Evolutionary conservation across 2,329 filamentous ascomycete species (phyloP).

Genomic region (Pestalotiopsis sp.): DNA sequence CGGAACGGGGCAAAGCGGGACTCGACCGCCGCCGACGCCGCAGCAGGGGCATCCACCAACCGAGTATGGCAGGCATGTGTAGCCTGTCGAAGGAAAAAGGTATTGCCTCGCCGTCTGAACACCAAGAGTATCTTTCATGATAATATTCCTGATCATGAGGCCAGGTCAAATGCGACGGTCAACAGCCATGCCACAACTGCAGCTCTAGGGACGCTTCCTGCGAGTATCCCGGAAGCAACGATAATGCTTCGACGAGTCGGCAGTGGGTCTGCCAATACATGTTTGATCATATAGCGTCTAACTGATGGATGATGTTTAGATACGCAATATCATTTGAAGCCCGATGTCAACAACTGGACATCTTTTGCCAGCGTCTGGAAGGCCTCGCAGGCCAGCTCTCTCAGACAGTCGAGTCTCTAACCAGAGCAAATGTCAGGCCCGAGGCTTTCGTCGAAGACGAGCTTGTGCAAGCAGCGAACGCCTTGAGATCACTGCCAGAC

Average conservation of each 20-base stretch:
- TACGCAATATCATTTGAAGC: slow-evolving; percentile 7
- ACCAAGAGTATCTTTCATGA: not conserved
- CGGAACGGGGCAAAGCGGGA: not conserved
- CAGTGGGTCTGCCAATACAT: not conserved
- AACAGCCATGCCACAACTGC: slow-evolving; percentile 10
- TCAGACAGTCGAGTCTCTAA: slow-evolving; percentile 1
- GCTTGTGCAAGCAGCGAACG: not conserved
- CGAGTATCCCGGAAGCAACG: slow-evolving; percentile 11
- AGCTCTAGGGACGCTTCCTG: slow-evolving; percentile 4
- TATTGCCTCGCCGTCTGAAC: not conserved
- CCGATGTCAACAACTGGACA: slow-evolving; percentile 2
- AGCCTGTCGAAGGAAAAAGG: slow-evolving; percentile 9
- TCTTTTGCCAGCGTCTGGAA: slow-evolving; percentile 8
- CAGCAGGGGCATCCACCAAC: not conserved
- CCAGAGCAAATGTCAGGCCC: not conserved
- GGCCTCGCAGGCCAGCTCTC: slow-evolving; percentile 7
- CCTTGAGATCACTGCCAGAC: not conserved
- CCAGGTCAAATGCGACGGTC: slow-evolving; percentile 7
- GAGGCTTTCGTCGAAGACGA: not conserved
- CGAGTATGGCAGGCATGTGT: slow-evolving; percentile 9
- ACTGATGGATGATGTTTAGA: not conserved
- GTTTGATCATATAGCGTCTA: not conserved
- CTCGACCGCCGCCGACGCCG: not conserved
- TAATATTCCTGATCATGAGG: not conserved
- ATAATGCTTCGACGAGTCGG: slow-evolving; percentile 9